phyloP scores from a whole-genome alignment of 2,329 filamentous ascomycete genomes.

The Colletotrichum chlorophyti region DNA sequence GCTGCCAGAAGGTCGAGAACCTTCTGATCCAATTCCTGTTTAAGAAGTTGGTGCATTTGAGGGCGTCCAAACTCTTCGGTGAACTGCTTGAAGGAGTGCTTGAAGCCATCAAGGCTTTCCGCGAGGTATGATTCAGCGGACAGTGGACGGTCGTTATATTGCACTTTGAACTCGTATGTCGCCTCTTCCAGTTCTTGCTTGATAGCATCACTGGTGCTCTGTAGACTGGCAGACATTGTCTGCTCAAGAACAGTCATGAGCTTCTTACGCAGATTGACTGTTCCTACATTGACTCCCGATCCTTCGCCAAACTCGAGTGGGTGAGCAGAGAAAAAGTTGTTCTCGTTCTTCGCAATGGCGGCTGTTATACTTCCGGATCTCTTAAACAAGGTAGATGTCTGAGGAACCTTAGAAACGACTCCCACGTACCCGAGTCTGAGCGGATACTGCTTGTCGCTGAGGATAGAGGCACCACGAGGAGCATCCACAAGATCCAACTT shows the following conservation, averaged over 20 bases:
- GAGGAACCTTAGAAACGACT: constrained; percentile 85
- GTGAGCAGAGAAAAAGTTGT: constrained; percentile 84
- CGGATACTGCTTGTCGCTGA: constrained; percentile 91
- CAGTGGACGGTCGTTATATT: constrained; percentile 95
- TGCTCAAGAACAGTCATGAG: constrained; percentile 97
- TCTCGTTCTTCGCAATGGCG: constrained; percentile 87
- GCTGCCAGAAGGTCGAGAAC: constrained; percentile 92
- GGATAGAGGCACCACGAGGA: constrained; percentile 75
- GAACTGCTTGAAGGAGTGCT: constrained; percentile 96
- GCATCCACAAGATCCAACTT: constrained; percentile 99
- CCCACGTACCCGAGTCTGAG: constrained; percentile 95
- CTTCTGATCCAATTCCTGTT: constrained; percentile 91
- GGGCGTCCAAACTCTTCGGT: constrained; percentile 87
- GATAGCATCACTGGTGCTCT: constrained; percentile 89
- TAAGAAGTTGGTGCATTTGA: constrained; percentile 88
- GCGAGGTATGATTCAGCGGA: constrained; percentile 97
- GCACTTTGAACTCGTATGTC: constrained; percentile 98
- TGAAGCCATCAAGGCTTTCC: constrained; percentile 94
- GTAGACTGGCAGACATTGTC: constrained; percentile 93
- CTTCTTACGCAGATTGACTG: constrained; percentile 87
- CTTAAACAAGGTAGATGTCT: constrained; percentile 77
- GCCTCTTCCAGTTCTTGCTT: constrained; percentile 95
- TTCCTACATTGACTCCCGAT: constrained; percentile 79
- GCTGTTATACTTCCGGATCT: constrained; percentile 80
- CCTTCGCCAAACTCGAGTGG: constrained; percentile 79